Percentiles rank a stretch among this genome's conserved stretches.
Conservation (phyloP, 345 rosid genomes). For the Dipteronia dyeriana region DNA sequence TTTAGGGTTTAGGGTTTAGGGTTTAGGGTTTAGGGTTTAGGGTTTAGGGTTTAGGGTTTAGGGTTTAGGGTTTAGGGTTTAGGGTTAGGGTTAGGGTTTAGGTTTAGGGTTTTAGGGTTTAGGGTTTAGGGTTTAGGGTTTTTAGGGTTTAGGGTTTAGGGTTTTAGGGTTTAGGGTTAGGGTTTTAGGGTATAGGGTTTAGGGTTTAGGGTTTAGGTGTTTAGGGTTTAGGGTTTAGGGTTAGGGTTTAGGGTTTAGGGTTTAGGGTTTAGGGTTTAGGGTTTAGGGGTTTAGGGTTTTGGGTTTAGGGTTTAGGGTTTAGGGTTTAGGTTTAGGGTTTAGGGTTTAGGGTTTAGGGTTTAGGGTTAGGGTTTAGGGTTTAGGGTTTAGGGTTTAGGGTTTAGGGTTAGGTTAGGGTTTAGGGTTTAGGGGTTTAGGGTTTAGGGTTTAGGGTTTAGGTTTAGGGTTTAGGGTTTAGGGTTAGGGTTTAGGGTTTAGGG, state of each 20-base stretch:
- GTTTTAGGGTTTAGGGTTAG: slow-evolving; percentile 20
- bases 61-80: slow-evolving; percentile 20
- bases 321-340: slow-evolving; percentile 27
- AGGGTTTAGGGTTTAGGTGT: slow-evolving; percentile 29
- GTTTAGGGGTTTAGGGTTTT: slow-evolving; percentile 25
- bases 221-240: slow-evolving; percentile 27
- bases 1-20: slow-evolving; percentile 23
- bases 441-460: slow-evolving; percentile 20
- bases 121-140: slow-evolving; percentile 18
- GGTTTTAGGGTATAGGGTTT: slow-evolving; percentile 35
- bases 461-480: slow-evolving; percentile 24
- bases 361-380: slow-evolving; percentile 23
- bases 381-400: slow-evolving; percentile 26
- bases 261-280: slow-evolving; percentile 26
- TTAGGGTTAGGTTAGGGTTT: slow-evolving; percentile 28
- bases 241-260: slow-evolving; percentile 24
- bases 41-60: slow-evolving; percentile 18
- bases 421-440: slow-evolving; percentile 25
- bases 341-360: slow-evolving; percentile 33
- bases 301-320: slow-evolving; percentile 29
- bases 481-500: slow-evolving; percentile 19
- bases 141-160: slow-evolving; percentile 24
- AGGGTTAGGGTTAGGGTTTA: slow-evolving; percentile 21
- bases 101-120: slow-evolving; percentile 20
- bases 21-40: slow-evolving; percentile 14